Conservation (phyloP, 805 yeast genomes). For the Ogataea pignaliae region DNA sequence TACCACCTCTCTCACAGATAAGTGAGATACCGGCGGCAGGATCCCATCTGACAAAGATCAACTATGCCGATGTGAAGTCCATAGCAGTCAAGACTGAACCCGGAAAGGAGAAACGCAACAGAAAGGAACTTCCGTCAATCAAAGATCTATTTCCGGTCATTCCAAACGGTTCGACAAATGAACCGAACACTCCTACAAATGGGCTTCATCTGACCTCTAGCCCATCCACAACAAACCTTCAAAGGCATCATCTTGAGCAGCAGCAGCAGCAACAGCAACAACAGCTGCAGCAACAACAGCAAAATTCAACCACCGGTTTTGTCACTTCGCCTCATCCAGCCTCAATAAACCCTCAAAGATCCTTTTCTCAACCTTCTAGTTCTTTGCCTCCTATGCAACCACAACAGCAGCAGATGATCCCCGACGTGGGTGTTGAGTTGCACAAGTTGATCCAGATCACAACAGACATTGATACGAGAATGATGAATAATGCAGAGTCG, state of each 20-base stretch:
- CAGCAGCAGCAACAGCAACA: not conserved
- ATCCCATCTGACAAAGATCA: not conserved
- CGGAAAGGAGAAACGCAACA: not conserved
- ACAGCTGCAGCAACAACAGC: not conserved
- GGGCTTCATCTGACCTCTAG: not conserved
- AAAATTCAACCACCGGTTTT: not conserved
- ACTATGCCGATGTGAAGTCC: not conserved
- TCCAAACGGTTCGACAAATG: not conserved
- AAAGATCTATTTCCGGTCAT: slow-evolving; percentile 13
- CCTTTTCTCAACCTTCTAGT: slow-evolving; percentile 6
- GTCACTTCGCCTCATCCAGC: not conserved
- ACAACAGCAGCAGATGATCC: slow-evolving; percentile 1
- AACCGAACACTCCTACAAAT: slow-evolving; percentile 1
- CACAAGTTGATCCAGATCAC: slow-evolving; percentile 13
- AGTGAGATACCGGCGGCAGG: not conserved
- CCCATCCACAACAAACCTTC: slow-evolving; percentile 2
- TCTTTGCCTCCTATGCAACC: slow-evolving; percentile 1
- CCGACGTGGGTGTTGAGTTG: slow-evolving; percentile 9
- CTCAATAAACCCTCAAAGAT: slow-evolving; percentile 2
- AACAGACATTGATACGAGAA: slow-evolving; percentile 11
- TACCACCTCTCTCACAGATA: slow-evolving; percentile 1
- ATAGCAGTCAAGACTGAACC: not conserved
- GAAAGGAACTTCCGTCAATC: slow-evolving; percentile 19
- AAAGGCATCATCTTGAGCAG: slow-evolving; percentile 1
- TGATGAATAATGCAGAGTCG: slow-evolving; percentile 1